Base-by-base conservation (phyloP, 2,329 filamentous ascomycete species). In the Ophiocordyceps camponoti-floridani region DNA sequence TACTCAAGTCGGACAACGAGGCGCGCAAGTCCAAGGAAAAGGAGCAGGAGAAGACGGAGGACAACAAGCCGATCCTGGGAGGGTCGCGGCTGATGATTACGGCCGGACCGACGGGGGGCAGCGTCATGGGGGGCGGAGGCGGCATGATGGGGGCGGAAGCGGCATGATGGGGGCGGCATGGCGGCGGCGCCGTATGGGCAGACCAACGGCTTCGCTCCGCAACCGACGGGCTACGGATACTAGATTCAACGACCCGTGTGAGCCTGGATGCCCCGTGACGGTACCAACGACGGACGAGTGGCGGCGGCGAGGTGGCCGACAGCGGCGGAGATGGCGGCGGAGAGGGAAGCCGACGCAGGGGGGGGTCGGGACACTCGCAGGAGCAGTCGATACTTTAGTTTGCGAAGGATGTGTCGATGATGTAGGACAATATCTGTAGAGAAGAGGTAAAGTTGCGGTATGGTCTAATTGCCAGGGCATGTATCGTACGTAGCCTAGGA, bases 1-100 rank as follows among this genome's bases (percentile, higher is more conserved):
- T 72, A 47, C 75, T 98, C 49, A 94, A 93, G 73, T 84, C 85
- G 49, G 93, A 98, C 65, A 98, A 96, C 58, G 93, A 98, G 64
- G 84, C 88, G 59, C 82, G 88, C 57, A 95, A 94, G 65, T 72
- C 71, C 33, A 79, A 78, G 51, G 84, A 91, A 55, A 67, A 69
- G 54, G 73, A 75, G 46, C 67, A 74, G 52, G 77, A 89, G 68
- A 89, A 85, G 69, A 84, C 88, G 46, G 88, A 96, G 57, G 87
- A 94, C 57, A 89, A 84, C 62, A 88, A 86, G 1, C 91, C 91
- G 5, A 96, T 98, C 55, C 76, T 98, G 26, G 88, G 89, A 45
- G 82, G 78, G 50, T 82, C 79, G 51, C 79, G 91, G 44, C 75
- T 98, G 44, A 94, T 98, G 88, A 83, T 98, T 54, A 98, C 91